A percentile compares a stretch with the other conserved stretches of the same genome.
phyloP scores from a whole-genome alignment of 2,329 filamentous ascomycete genomes.

The Pestalotiopsis sp. region DNA sequence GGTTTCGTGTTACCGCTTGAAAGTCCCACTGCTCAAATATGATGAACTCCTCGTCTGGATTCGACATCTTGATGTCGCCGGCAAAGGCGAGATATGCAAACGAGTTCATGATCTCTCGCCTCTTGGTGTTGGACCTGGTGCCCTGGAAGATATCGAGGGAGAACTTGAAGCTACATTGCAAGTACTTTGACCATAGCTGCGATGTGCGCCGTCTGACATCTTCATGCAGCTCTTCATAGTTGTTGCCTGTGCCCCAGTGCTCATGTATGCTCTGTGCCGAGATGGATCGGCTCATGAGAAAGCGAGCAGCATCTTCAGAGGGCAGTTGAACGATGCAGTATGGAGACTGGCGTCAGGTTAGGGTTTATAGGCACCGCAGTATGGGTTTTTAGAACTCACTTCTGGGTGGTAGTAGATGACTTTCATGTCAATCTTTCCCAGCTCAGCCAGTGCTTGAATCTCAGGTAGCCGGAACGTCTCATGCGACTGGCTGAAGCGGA shows the following conservation, averaged over 20 bases:
- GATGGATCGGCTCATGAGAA: conserved; percentile 75
- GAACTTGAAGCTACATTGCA: conserved; percentile 76
- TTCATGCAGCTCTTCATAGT: conserved; percentile 69
- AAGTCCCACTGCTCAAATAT: conserved; percentile 81
- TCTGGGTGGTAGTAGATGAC: conserved; percentile 74
- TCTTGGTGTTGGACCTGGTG: conserved; percentile 63
- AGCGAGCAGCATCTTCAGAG: conserved; percentile 64
- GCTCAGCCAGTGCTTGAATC: conserved; percentile 74
- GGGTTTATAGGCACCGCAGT: conserved; percentile 1
- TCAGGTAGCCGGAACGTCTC: conserved; percentile 90
- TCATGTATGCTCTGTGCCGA: conserved; percentile 84
- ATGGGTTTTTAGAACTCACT: conserved; percentile 52
- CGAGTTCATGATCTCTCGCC: conserved; percentile 77
- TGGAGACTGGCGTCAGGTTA: conserved; percentile 65
- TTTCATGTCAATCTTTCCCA: conserved; percentile 68
- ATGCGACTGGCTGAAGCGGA: conserved; percentile 87
- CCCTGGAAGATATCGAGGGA: conserved; percentile 81
- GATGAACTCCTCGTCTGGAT: conserved; percentile 74
- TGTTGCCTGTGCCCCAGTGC: conserved; percentile 77
- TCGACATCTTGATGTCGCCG: conserved; percentile 77
- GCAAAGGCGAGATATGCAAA: conserved; percentile 79
- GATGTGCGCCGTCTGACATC: conserved; percentile 62
- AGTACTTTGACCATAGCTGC: conserved; percentile 69
- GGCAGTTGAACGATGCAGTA: conserved; percentile 78
- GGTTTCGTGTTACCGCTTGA: conserved; percentile 48